These are phyloP conservation scores for Haplosporangium gracile DNA, from an alignment of 192 early-diverging fungal species.

Conservation along the genomic window DNA sequence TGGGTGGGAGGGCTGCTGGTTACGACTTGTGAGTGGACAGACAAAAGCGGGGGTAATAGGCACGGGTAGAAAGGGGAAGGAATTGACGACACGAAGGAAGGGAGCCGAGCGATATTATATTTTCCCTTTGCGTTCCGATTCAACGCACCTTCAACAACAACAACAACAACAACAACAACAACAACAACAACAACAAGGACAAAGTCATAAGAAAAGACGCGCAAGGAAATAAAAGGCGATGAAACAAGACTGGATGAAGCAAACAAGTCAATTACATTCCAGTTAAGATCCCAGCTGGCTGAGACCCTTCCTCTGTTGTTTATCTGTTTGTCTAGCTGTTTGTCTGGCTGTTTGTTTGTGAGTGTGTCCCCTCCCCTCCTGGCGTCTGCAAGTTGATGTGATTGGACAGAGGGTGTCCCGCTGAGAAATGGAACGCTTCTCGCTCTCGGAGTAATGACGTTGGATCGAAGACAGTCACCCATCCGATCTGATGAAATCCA, in stretches of 20 bases:
- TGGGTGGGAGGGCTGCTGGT: neutral
- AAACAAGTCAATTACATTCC: neutral
- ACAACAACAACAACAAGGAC: neutral
- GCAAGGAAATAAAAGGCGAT: neutral
- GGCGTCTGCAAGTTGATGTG: neutral
- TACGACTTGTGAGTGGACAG: neutral
- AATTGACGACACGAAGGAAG: neutral
- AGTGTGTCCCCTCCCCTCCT: too few species aligned
- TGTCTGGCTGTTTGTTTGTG: too few species aligned
- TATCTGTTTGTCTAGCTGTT: too few species aligned
- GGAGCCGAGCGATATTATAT: neutral
- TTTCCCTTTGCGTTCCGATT: neutral
- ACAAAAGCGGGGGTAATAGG: neutral
- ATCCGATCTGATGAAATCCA: neutral
- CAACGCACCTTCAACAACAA: neutral
- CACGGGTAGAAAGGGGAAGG: neutral
- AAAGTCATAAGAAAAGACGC: neutral
- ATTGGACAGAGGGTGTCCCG: neutral
- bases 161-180: neutral
- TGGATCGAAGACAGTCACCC: constrained; percentile 15
- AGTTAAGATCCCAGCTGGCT: neutral
- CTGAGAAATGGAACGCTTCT: neutral
- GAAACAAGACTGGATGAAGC: neutral
- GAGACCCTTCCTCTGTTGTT: neutral
- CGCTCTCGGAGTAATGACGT: constrained; percentile 15